Evolutionary conservation across 2,329 filamentous ascomycete genomes (phyloP).

Genomic region (Colletotrichum cuscutae): DNA sequence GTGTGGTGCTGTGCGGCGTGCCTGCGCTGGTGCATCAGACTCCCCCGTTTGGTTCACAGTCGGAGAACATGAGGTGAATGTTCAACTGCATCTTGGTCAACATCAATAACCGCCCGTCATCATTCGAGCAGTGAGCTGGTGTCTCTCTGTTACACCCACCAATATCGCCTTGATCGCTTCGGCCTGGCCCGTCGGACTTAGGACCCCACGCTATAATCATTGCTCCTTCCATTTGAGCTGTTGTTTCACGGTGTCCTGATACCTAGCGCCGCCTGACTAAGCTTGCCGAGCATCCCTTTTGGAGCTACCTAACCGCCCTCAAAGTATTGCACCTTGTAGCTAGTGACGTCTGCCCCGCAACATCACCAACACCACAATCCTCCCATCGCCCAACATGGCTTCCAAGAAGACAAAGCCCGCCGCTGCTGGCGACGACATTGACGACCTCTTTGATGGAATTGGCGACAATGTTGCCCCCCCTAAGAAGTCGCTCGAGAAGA

Average conservation of each 20-base stretch:
- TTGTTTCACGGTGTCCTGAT: constrained; percentile 9
- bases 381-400: constrained; percentile 57
- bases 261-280: constrained; percentile 23
- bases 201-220: no score
- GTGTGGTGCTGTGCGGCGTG: neutral
- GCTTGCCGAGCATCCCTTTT: constrained; percentile 21
- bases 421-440: constrained; percentile 70
- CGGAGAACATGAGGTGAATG: neutral
- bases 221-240: constrained; percentile 1
- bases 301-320: neutral
- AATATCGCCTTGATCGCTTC: neutral
- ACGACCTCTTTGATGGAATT: constrained; percentile 73
- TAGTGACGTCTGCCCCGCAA: constrained; percentile 32
- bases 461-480: constrained; percentile 58
- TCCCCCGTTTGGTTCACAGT: neutral
- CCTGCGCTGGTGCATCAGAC: neutral
- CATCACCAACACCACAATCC: constrained; percentile 8
- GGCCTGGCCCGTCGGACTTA: neutral
- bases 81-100: neutral
- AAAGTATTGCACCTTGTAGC: neutral
- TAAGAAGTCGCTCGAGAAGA: constrained; percentile 58
- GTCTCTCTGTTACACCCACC: neutral
- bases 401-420: constrained; percentile 68
- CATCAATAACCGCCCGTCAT: neutral
- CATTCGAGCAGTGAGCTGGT: neutral